Evolutionary conservation across 192 early-diverging fungal species (phyloP).

Genomic region (Coemansia aciculifera): DNA sequence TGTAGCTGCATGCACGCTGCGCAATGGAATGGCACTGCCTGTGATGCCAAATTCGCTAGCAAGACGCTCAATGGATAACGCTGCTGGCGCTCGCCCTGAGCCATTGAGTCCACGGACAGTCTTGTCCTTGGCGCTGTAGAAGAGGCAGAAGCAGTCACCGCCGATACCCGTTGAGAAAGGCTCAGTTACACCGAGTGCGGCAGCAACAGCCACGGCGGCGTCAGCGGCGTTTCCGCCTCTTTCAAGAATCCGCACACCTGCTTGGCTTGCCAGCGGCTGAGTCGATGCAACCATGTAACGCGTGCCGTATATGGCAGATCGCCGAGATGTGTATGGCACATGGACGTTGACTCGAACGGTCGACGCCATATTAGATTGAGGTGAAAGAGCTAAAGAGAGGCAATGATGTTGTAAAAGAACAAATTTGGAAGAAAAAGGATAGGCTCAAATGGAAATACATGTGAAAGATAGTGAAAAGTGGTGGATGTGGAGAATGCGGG

Average conservation of each 20-base stretch:
- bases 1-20: slow-evolving; percentile 58
- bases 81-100: slow-evolving; percentile 60
- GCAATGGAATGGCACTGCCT: slow-evolving; percentile 34
- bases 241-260: slow-evolving; percentile 63
- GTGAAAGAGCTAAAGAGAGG: too few relatives aligned
- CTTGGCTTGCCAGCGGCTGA: slow-evolving; percentile 71
- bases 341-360: slow-evolving; percentile 20
- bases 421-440: not conserved
- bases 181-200: slow-evolving; percentile 69
- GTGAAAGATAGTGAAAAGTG: not conserved
- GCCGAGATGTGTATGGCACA: slow-evolving; percentile 41
- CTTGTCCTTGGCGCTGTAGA: slow-evolving; percentile 63
- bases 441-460: not conserved
- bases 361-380: slow-evolving; percentile 24
- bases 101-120: slow-evolving; percentile 63
- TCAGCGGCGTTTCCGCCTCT: slow-evolving; percentile 79
- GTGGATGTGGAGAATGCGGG: not conserved
- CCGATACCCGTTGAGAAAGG: slow-evolving; percentile 76
- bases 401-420: not conserved
- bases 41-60: slow-evolving; percentile 25
- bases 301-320: slow-evolving; percentile 60
- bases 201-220: slow-evolving; percentile 69
- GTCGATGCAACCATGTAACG: slow-evolving; percentile 66
- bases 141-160: slow-evolving; percentile 79
- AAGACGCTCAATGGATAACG: slow-evolving; percentile 57